A percentile compares a stretch with the other conserved stretches of the same genome.
phyloP scores from a whole-genome alignment of 441 rosid species.

The Gossypium davidsonii region DNA sequence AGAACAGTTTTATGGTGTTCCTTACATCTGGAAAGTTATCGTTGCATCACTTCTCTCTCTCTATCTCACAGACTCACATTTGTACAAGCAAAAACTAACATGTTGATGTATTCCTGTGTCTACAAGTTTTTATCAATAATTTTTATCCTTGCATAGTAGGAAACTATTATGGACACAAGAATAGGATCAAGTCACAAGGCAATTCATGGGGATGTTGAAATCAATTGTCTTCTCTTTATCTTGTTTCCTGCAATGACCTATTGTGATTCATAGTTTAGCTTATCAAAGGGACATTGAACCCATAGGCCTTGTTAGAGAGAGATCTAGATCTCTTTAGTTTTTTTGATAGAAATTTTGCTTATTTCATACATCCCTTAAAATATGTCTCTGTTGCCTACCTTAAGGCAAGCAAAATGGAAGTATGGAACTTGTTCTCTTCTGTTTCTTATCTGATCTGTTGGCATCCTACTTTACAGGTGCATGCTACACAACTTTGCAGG shows the following conservation, averaged over 20 bases:
- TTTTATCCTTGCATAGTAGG: neutral
- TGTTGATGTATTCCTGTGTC: neutral
- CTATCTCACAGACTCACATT: neutral
- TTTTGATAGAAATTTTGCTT: too few relatives aligned
- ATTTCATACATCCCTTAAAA: too few relatives aligned
- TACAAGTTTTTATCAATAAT: neutral
- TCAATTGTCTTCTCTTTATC: too few relatives aligned
- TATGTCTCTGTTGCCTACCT: neutral
- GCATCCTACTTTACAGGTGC: conserved; percentile 44
- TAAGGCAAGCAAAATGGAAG: neutral
- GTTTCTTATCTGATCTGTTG: conserved; percentile 1
- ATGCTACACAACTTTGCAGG: conserved; percentile 80
- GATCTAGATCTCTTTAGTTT: too few relatives aligned
- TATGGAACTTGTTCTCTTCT: neutral
- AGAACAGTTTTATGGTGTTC: conserved; percentile 60
- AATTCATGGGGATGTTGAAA: too few relatives aligned
- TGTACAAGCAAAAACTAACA: neutral
- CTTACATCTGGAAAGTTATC: conserved; percentile 56
- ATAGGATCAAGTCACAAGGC: too few relatives aligned
- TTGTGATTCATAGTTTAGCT: too few relatives aligned
- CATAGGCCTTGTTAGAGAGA: too few relatives aligned
- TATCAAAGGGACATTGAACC: too few relatives aligned
- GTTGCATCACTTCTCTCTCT: neutral
- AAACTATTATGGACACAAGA: neutral
- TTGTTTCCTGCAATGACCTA: too few relatives aligned